These are phyloP conservation scores for Zalerion maritima DNA, from an alignment of 495 filamentous ascomycete genomes.

Conservation along the genomic window DNA sequence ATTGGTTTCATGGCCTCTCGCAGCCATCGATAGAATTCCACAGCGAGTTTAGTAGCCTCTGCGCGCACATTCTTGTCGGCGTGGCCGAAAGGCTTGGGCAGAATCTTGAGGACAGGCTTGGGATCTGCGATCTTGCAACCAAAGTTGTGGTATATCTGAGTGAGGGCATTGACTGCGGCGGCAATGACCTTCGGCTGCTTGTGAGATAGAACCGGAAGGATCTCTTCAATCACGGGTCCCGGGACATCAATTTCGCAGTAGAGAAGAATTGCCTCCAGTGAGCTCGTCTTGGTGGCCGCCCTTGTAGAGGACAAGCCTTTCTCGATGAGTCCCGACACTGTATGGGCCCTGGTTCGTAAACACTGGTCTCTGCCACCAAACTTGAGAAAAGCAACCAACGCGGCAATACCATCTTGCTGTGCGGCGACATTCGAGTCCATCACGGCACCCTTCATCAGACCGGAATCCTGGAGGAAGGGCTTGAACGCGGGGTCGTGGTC, in stretches of 20 bases:
- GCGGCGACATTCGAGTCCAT: conserved; percentile 95
- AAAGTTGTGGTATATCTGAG: conserved; percentile 75
- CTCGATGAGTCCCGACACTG: conserved; percentile 67
- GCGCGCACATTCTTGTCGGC: conserved; percentile 98
- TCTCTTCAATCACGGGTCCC: conserved; percentile 76
- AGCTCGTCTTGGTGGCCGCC: conserved; percentile 73
- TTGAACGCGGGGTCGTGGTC: conserved; percentile 76
- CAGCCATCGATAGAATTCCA: conserved; percentile 94
- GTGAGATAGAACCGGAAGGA: conserved; percentile 70
- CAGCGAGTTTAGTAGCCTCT: conserved; percentile 79
- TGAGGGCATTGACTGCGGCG: conserved; percentile 64
- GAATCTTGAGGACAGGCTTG: conserved; percentile 78
- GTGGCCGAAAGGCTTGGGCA: conserved; percentile 88
- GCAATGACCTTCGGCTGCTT: conserved; percentile 94
- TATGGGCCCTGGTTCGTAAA: conserved; percentile 60
- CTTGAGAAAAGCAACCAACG: conserved; percentile 80
- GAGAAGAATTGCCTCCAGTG: conserved; percentile 74
- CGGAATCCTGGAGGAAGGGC: conserved; percentile 72
- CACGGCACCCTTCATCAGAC: conserved; percentile 82
- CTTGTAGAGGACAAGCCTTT: conserved; percentile 81
- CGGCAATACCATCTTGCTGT: conserved; percentile 79
- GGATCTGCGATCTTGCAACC: conserved; percentile 95
- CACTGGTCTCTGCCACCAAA: conserved; percentile 69
- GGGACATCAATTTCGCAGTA: conserved; percentile 83
- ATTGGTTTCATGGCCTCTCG: conserved; percentile 96